These are phyloP conservation scores for Suillus plorans DNA, from an alignment of 768 basidiomycete species.

Conservation along the genomic window DNA sequence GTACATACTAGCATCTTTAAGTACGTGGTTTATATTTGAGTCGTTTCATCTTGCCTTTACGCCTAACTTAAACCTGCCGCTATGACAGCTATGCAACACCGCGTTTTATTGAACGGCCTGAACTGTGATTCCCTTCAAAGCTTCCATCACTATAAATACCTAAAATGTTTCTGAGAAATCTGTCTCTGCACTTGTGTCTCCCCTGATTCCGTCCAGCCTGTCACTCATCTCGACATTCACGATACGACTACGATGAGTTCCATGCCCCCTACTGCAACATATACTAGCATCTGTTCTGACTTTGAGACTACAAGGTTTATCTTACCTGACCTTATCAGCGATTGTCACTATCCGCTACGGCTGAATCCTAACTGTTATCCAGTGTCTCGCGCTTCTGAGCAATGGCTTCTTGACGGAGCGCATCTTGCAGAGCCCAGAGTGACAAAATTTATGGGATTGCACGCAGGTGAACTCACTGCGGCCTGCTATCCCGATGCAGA, in stretches of 20 bases:
- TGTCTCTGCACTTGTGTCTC: background rate
- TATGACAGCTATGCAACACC: background rate
- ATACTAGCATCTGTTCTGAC: conserved; percentile 11
- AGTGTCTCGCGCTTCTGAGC: conserved; percentile 37
- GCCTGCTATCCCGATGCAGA: conserved; percentile 54
- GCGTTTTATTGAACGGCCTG: background rate
- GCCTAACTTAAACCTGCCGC: background rate
- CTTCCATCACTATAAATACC: conserved; percentile 24
- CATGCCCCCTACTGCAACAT: conserved; percentile 28
- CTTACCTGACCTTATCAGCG: conserved; percentile 42
- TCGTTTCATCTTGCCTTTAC: background rate
- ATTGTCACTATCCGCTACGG: conserved; percentile 37
- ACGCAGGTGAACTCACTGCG: conserved; percentile 60
- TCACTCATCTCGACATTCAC: conserved; percentile 5
- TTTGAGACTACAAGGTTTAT: conserved; percentile 24
- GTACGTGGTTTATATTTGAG: background rate
- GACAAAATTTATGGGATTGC: conserved; percentile 45
- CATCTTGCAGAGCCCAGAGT: conserved; percentile 18
- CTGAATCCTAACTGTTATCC: conserved; percentile 33
- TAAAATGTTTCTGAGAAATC: conserved; percentile 18
- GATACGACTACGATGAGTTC: background rate
- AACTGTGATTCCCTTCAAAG: background rate
- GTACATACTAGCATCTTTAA: background rate
- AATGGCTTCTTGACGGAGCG: conserved; percentile 30
- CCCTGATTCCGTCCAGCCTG: conserved; percentile 18